A percentile compares a stretch with the other conserved stretches of the same genome.
Conservation (phyloP, 2,329 filamentous ascomycete genomes). For the Apiospora malaysiana region DNA sequence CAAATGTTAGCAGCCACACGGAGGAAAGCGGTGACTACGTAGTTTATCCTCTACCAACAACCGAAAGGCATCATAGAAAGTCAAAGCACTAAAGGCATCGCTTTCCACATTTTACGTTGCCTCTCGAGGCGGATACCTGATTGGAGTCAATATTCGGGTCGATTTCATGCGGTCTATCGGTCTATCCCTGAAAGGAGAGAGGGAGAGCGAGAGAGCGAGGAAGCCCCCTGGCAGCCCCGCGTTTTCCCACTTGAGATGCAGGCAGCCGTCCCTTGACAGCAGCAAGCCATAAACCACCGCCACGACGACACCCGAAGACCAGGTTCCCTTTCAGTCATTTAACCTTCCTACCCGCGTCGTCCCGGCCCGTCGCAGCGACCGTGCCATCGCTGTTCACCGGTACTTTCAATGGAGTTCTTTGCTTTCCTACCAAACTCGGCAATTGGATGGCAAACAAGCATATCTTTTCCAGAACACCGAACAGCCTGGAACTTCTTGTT, state of each 20-base stretch:
- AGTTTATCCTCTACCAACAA: background rate
- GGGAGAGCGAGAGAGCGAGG: background rate
- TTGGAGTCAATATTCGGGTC: background rate
- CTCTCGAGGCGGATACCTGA: background rate
- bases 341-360: constrained; percentile 10
- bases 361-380: constrained; percentile 9
- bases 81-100: background rate
- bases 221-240: constrained; percentile 5
- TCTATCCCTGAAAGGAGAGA: background rate
- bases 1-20: background rate
- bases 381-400: constrained; percentile 7
- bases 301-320: constrained; percentile 15
- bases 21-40: constrained; percentile 1
- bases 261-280: background rate
- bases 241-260: constrained; percentile 8
- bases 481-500: background rate
- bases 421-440: background rate
- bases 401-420: background rate
- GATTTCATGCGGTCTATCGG: no score
- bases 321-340: constrained; percentile 5
- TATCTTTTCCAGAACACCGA: background rate
- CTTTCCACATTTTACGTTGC: background rate
- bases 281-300: background rate
- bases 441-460: constrained; percentile 1
- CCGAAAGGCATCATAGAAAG: background rate